Conservation (phyloP, 768 basidiomycete genomes). For the Lentinula raphanica region DNA sequence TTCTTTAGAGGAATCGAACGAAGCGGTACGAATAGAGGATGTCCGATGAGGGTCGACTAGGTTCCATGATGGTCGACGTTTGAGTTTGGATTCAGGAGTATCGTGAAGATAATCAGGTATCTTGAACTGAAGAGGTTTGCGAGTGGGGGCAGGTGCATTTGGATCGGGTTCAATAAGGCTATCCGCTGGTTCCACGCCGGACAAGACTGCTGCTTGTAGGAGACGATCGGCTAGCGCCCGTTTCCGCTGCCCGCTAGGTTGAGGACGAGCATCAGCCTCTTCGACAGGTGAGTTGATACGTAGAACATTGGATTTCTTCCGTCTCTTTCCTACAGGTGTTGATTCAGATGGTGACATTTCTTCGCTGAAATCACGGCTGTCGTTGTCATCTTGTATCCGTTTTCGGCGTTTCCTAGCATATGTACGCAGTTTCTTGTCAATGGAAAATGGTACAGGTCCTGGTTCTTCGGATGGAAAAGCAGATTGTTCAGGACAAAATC, state of each 20-base stretch:
- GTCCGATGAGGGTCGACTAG: slow-evolving; percentile 31
- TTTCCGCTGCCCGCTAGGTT: not conserved
- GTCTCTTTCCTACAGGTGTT: not conserved
- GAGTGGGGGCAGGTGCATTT: slow-evolving; percentile 14
- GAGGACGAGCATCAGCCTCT: not conserved
- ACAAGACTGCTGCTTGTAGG: slow-evolving; percentile 29
- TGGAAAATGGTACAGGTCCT: too few relatives aligned
- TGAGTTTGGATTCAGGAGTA: not conserved
- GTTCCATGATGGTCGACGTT: slow-evolving; percentile 12
- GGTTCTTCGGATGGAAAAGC: not conserved
- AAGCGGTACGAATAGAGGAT: slow-evolving; percentile 20
- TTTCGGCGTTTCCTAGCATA: not conserved
- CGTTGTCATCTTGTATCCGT: not conserved
- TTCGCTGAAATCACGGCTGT: not conserved
- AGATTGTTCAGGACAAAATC: not conserved
- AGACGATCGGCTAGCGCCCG: slow-evolving; percentile 16
- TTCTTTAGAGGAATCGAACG: slow-evolving; percentile 10
- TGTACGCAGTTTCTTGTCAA: not conserved
- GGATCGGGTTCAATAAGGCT: slow-evolving; percentile 10
- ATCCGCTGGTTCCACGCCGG: slow-evolving; percentile 27
- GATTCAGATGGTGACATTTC: not conserved
- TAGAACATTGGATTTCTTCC: not conserved
- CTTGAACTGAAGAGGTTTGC: slow-evolving; percentile 23
- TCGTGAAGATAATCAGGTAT: slow-evolving; percentile 12
- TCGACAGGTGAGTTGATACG: not conserved